These are phyloP conservation scores for Dimocarpus longan DNA, from an alignment of 345 rosid genomes.

Conservation along the genomic window DNA sequence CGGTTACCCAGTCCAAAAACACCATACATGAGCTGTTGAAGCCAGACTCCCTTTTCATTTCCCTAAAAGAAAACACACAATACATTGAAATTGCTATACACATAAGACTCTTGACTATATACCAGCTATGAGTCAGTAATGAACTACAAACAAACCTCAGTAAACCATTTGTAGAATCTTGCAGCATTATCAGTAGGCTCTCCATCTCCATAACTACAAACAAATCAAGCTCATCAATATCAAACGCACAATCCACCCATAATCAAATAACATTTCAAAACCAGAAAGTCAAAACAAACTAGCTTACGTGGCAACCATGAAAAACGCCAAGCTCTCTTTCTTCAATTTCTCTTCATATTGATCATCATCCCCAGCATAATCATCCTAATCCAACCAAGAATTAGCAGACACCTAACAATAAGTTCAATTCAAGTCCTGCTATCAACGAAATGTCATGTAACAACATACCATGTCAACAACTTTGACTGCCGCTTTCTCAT, in stretches of 20 bases:
- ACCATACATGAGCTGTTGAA: slow-evolving; percentile 68
- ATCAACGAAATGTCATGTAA: neutral
- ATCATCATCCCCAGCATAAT: slow-evolving; percentile 75
- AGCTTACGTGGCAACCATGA: slow-evolving; percentile 77
- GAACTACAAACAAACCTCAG: slow-evolving; percentile 60
- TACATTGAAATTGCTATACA: neutral
- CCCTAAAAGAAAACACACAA: slow-evolving; percentile 40
- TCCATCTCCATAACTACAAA: slow-evolving; percentile 91
- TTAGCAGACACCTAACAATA: neutral
- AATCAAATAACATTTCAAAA: neutral
- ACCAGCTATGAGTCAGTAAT: neutral
- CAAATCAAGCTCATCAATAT: slow-evolving; percentile 21
- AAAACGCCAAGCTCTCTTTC: slow-evolving; percentile 64
- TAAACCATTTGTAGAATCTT: slow-evolving; percentile 91
- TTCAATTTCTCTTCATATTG: slow-evolving; percentile 67
- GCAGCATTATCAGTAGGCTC: slow-evolving; percentile 99
- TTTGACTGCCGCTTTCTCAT: slow-evolving; percentile 69
- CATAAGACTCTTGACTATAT: slow-evolving; percentile 11
- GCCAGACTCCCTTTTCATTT: slow-evolving; percentile 58
- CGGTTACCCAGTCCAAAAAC: slow-evolving; percentile 91
- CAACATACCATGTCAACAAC: slow-evolving; percentile 68
- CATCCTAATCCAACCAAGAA: slow-evolving; percentile 43
- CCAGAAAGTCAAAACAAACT: neutral
- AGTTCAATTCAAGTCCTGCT: neutral
- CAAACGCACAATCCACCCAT: slow-evolving; percentile 16